Evolutionary conservation across 177 flowering plant species (phyloP).

Genomic region (Vitis hybrid): DNA sequence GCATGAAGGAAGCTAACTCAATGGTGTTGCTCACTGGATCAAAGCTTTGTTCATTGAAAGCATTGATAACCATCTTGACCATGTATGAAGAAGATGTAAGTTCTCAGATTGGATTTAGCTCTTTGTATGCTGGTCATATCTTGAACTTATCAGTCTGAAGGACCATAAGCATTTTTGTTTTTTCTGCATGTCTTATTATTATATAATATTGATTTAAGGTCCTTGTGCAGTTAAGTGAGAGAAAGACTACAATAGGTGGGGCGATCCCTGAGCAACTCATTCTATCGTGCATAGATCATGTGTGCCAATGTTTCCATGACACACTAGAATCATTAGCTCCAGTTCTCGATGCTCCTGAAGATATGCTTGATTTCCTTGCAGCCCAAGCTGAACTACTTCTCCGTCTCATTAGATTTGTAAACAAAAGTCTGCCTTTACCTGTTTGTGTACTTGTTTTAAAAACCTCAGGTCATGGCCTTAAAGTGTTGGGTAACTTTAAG

Average conservation of each 20-base stretch:
- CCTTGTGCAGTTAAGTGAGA: constrained; percentile 41
- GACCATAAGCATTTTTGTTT: neutral
- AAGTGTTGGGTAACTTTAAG: constrained; percentile 46
- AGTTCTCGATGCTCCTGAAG: constrained; percentile 39
- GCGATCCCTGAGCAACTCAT: constrained; percentile 41
- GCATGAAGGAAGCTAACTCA: constrained; percentile 59
- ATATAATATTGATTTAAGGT: constrained; percentile 1
- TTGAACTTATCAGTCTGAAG: neutral
- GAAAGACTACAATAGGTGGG: constrained; percentile 23
- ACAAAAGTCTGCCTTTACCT: constrained; percentile 29
- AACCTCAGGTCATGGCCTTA: constrained; percentile 55
- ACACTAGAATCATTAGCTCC: constrained; percentile 47
- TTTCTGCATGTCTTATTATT: neutral
- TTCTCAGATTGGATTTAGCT: constrained; percentile 9
- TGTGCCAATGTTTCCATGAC: constrained; percentile 44
- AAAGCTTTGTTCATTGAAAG: constrained; percentile 63
- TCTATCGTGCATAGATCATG: constrained; percentile 48
- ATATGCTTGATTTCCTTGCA: constrained; percentile 47
- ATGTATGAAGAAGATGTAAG: constrained; percentile 55
- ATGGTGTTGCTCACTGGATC: constrained; percentile 49
- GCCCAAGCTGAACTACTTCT: constrained; percentile 73
- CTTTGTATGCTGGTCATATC: neutral
- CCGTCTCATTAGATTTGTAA: constrained; percentile 40
- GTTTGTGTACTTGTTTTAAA: constrained; percentile 43
- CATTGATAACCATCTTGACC: constrained; percentile 46